Evolutionary conservation across 208 protist species (phyloP).

Genomic region (Leishmania braziliensis): DNA sequence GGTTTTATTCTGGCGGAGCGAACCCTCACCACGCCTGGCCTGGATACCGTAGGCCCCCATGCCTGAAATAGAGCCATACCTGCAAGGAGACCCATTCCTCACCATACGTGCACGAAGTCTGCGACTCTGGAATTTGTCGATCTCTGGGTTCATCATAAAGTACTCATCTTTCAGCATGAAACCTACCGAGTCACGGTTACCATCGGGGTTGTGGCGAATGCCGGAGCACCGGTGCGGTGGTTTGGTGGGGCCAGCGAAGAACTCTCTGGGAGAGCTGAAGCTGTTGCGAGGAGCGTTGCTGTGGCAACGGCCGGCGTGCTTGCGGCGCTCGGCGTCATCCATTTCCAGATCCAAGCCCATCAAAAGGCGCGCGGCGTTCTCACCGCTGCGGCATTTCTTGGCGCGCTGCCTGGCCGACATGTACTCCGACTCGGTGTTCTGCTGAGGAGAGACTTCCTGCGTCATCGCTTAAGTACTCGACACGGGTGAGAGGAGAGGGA

Average conservation of each 20-base stretch:
- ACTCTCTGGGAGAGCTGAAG: constrained; percentile 61
- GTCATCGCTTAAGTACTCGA: constrained; percentile 6
- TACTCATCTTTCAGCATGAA: constrained; percentile 78
- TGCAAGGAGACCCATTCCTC: not conserved
- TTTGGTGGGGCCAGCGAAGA: constrained; percentile 65
- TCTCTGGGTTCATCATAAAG: constrained; percentile 34
- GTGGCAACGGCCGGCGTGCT: constrained; percentile 33
- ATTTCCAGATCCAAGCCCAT: constrained; percentile 16
- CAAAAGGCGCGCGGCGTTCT: constrained; percentile 36
- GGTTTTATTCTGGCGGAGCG: constrained; percentile 1
- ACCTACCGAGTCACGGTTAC: constrained; percentile 56
- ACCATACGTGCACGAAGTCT: not conserved
- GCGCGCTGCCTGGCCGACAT: constrained; percentile 33
- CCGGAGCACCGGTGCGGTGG: constrained; percentile 59
- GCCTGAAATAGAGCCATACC: too few relatives aligned
- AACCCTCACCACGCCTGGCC: constrained; percentile 27
- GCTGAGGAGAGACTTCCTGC: constrained; percentile 1
- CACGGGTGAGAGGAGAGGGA: not conserved
- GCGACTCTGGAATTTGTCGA: constrained; percentile 4
- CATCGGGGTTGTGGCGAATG: constrained; percentile 66
- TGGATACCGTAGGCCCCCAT: not conserved
- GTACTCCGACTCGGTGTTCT: constrained; percentile 4
- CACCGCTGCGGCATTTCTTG: constrained; percentile 38
- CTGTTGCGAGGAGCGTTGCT: constrained; percentile 13
- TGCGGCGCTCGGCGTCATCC: constrained; percentile 16